Evolutionary conservation across 805 yeast genomes (phyloP).

Genomic region (Torulaspora quercuum): DNA sequence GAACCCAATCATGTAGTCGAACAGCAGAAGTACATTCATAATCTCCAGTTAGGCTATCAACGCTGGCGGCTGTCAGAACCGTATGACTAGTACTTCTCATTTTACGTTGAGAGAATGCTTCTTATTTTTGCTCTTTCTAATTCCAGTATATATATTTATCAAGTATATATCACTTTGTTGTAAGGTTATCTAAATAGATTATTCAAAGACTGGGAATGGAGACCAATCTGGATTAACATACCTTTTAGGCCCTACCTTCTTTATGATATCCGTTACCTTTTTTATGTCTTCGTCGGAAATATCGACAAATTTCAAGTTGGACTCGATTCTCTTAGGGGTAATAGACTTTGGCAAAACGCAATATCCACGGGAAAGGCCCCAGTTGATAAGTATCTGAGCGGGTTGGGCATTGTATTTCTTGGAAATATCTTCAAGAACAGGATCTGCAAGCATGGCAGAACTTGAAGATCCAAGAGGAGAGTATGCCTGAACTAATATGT

Average conservation of each 20-base stretch:
- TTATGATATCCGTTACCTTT: constrained; percentile 29
- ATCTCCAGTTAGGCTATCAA: too few relatives aligned
- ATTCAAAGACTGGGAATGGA: constrained; percentile 24
- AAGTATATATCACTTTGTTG: too few relatives aligned
- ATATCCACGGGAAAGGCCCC: constrained; percentile 56
- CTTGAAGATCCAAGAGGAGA: constrained; percentile 68
- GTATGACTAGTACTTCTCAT: too few relatives aligned
- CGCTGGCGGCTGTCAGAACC: too few relatives aligned
- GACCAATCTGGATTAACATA: constrained; percentile 29
- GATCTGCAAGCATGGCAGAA: constrained; percentile 50
- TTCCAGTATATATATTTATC: too few relatives aligned
- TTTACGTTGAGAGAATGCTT: too few relatives aligned
- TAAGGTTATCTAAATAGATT: too few relatives aligned
- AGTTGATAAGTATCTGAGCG: constrained; percentile 54
- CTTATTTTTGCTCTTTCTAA: too few relatives aligned
- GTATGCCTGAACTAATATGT: constrained; percentile 65
- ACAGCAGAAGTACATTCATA: too few relatives aligned
- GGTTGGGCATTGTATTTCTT: constrained; percentile 40
- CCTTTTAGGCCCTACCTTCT: constrained; percentile 34
- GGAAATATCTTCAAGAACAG: constrained; percentile 43
- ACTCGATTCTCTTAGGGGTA: constrained; percentile 42
- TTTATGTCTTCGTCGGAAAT: constrained; percentile 39
- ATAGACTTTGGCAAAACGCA: constrained; percentile 54
- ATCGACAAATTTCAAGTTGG: constrained; percentile 34
- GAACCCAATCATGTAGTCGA: too few relatives aligned